Evolutionary conservation across 768 basidiomycete genomes (phyloP).

Genomic region (Suillus weaverae): DNA sequence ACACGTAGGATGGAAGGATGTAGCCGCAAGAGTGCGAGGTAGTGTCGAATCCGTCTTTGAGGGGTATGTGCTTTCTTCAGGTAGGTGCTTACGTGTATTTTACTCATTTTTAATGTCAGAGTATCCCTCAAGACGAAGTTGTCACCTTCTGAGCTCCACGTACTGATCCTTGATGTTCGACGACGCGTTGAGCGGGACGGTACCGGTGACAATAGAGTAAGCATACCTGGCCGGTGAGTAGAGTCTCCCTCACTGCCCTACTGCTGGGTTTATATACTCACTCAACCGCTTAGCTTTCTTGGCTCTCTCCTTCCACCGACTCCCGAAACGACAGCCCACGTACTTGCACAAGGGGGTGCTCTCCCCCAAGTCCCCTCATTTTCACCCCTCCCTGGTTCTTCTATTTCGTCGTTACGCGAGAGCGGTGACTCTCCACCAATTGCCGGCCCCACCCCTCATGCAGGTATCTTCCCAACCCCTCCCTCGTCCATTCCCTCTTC

Average conservation of each 20-base stretch:
- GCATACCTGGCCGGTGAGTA: conserved; percentile 1
- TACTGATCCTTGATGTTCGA: conserved; percentile 71
- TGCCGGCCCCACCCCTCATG: conserved; percentile 14
- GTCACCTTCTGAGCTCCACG: conserved; percentile 64
- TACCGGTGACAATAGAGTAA: conserved; percentile 25
- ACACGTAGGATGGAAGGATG: conserved; percentile 88
- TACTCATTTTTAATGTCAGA: conserved; percentile 39
- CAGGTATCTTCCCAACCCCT: conserved; percentile 21
- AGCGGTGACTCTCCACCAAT: conserved; percentile 9
- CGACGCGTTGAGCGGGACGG: conserved; percentile 73
- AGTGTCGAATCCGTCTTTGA: conserved; percentile 85
- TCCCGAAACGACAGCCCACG: conserved; percentile 64
- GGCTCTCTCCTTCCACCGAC: conserved; percentile 77
- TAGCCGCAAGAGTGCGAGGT: conserved; percentile 68
- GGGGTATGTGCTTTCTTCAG: conserved; percentile 50
- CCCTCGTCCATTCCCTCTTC: conserved; percentile 25
- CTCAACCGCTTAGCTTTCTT: conserved; percentile 44
- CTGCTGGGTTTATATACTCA: neutral
- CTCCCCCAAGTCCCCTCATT: conserved; percentile 12
- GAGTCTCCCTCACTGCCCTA: neutral
- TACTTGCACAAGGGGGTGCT: conserved; percentile 64
- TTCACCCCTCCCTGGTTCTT: neutral
- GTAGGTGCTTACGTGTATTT: neutral
- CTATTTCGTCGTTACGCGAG: neutral
- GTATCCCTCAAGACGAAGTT: conserved; percentile 83